Evolutionary conservation across 768 basidiomycete species (phyloP), one percentile per base, ranked within the genome.

Genomic region (Tylopilus felleus): DNA sequence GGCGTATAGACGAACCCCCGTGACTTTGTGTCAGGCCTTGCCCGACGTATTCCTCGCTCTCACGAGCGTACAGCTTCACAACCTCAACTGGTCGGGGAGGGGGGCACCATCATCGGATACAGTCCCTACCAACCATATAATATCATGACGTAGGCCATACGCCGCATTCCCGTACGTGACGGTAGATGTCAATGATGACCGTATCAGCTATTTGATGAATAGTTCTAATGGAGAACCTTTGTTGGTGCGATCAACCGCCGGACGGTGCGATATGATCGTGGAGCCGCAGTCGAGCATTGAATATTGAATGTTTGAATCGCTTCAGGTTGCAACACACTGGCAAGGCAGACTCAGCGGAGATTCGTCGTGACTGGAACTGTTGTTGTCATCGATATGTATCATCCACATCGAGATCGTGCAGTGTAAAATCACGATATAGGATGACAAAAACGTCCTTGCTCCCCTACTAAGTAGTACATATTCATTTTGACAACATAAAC

Each of bases 191-290:
- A 35, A 14, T 14, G 12, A 35, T 35, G 14, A 16, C 33, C 33
- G 33, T 16, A 35, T 35, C 33, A 5, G 14, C 4, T 17, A 17
- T 36, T 36, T 38, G 38, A 38, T 19, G 38, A 38, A 38, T 19
- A 41, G 10, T 29, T 29, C 14, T 31, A n/a, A 35, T 52, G 33
- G 35, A 21, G 51, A 53, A 21, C 28, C 28, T 31, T 19, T 17
- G 28, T 50, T 14, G 31, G 31, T 17, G 31, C 16, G 29, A 56
- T 56, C 29, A n/a, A 55, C 44, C 44, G 35, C 47, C 25, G 13
- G 22, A 33, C 16, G 7, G 23, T 38, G 56, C 56, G 57, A 59
- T 59, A 59, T 59, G 47, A 59, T 38, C 57, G 57, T 58, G 50
- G 57, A 49, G 44, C 57, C 57, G 55, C 56, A 57, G 56, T 57